phyloP scores from a whole-genome alignment of 169 alveolate species.

The Cryptosporidium xiaoi region DNA sequence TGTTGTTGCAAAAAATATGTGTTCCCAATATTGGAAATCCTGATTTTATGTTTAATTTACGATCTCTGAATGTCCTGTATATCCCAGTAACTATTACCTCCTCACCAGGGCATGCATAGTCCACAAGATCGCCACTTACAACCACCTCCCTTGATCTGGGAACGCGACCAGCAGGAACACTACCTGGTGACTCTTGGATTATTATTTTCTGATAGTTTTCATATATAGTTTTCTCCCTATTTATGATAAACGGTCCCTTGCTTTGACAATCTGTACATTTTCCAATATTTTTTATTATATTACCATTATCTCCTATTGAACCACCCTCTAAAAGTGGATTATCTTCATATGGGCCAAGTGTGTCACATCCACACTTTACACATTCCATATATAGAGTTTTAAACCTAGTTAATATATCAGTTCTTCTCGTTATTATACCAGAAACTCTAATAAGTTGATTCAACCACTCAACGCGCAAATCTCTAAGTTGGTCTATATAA shows the following conservation, averaged over 20 bases:
- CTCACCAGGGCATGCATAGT: slow-evolving; percentile 99
- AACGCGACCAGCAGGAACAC: slow-evolving; percentile 99
- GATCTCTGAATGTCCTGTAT: slow-evolving; percentile 93
- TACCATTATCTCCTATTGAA: slow-evolving; percentile 80
- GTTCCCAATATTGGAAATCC: slow-evolving; percentile 97
- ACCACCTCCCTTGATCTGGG: slow-evolving; percentile 98
- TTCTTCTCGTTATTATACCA: slow-evolving; percentile 94
- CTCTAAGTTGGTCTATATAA: slow-evolving; percentile 89
- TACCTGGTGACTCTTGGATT: slow-evolving; percentile 96
- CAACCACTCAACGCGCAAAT: slow-evolving; percentile 92
- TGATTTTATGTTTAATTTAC: slow-evolving; percentile 93
- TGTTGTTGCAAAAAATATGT: slow-evolving; percentile 94
- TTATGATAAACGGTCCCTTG: slow-evolving; percentile 90
- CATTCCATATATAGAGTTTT: slow-evolving; percentile 90
- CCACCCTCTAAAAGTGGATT: slow-evolving; percentile 33
- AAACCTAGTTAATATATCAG: slow-evolving; percentile 92
- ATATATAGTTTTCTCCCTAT: slow-evolving; percentile 92
- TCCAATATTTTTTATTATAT: slow-evolving; percentile 86
- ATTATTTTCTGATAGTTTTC: slow-evolving; percentile 96
- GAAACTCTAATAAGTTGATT: slow-evolving; percentile 93
- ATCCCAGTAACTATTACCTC: slow-evolving; percentile 97
- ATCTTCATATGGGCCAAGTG: slow-evolving; percentile 69
- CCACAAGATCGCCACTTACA: slow-evolving; percentile 96
- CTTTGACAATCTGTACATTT: slow-evolving; percentile 93
- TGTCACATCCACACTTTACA: slow-evolving; percentile 83